phyloP scores from a whole-genome alignment of 2,329 filamentous ascomycete genomes.

The Fonsecaea monophora region DNA sequence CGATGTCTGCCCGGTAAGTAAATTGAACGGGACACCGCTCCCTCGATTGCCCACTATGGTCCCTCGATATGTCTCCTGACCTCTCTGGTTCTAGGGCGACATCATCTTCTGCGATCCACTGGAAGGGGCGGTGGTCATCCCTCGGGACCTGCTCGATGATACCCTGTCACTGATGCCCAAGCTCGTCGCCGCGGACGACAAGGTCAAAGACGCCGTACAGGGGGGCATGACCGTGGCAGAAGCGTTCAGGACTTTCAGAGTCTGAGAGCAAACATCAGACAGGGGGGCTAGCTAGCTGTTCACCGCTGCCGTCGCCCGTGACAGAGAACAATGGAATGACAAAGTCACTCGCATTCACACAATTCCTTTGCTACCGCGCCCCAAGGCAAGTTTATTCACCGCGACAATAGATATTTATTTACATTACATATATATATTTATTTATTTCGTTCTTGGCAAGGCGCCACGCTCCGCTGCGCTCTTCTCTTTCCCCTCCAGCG shows the following conservation, averaged over 20 bases:
- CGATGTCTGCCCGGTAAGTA: conserved; percentile 50
- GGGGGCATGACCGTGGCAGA: conserved; percentile 68
- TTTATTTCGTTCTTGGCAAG: not conserved
- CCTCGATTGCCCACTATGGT: not conserved
- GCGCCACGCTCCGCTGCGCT: not conserved
- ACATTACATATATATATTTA: not conserved
- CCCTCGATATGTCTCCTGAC: conserved; percentile 6
- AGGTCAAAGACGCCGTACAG: conserved; percentile 69
- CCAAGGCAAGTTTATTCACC: not conserved
- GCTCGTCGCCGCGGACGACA: conserved; percentile 61
- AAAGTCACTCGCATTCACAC: not conserved
- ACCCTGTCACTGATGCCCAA: conserved; percentile 67
- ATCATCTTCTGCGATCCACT: conserved; percentile 71
- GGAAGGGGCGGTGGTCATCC: conserved; percentile 75
- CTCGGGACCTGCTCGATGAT: conserved; percentile 63
- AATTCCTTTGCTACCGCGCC: not conserved
- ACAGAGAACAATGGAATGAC: not conserved
- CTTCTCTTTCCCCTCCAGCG: not conserved
- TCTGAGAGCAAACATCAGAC: conserved; percentile 13
- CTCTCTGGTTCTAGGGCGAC: conserved; percentile 60
- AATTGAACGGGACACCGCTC: not conserved
- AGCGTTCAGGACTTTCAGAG: conserved; percentile 62
- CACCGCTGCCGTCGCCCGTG: not conserved
- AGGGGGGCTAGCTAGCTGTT: not conserved
- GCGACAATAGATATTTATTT: not conserved